Evolutionary conservation across 176 grass and related monocot genomes (phyloP).

Genomic region (Oryza punctata): DNA sequence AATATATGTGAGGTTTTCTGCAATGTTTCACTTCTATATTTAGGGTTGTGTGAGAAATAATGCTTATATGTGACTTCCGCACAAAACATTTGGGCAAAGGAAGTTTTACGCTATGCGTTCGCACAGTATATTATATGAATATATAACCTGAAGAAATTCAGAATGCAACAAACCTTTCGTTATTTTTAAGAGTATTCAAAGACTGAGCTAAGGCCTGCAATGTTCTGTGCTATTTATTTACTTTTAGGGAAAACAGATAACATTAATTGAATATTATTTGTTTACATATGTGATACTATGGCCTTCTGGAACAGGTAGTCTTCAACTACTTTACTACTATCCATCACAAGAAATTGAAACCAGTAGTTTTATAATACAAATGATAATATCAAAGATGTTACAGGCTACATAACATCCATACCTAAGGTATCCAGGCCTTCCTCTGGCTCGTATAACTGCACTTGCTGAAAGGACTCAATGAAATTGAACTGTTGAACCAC

Average conservation of each 20-base stretch:
- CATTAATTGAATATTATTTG: not conserved
- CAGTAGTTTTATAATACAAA: not conserved
- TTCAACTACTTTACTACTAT: not conserved
- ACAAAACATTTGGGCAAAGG: not conserved
- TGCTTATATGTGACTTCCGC: not conserved
- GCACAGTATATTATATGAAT: not conserved
- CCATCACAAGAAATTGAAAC: not conserved
- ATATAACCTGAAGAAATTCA: not conserved
- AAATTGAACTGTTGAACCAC: constrained; percentile 88
- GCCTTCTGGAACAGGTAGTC: not conserved
- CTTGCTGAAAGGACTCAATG: constrained; percentile 55
- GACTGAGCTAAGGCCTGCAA: not conserved
- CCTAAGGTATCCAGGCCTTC: constrained; percentile 51
- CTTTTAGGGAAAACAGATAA: not conserved
- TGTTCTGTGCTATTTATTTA: not conserved
- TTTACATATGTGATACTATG: not conserved
- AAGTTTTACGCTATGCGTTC: not conserved
- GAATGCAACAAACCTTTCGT: not conserved
- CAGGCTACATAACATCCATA: constrained; percentile 34
- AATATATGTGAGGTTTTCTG: not conserved
- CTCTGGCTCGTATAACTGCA: constrained; percentile 66
- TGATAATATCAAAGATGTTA: not conserved
- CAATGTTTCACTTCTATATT: not conserved
- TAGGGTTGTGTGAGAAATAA: no score
- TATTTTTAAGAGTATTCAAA: constrained; percentile 13